These are phyloP conservation scores for Daldinia grandis DNA, from an alignment of 495 filamentous ascomycete species.

Conservation along the genomic window DNA sequence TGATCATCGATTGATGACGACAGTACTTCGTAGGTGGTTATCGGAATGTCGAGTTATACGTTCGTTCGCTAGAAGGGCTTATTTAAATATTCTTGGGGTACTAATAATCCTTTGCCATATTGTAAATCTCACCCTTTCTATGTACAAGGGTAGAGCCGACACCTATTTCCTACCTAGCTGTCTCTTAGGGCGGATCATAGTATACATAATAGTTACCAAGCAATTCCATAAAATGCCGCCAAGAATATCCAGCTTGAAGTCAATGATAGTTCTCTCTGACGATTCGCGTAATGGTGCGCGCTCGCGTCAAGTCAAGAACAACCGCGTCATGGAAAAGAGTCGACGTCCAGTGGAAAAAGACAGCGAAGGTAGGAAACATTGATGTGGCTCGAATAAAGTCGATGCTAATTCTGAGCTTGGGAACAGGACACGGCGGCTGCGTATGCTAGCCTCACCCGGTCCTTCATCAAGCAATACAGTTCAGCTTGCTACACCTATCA, in stretches of 20 bases:
- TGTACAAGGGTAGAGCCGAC: not conserved
- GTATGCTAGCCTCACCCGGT: not conserved
- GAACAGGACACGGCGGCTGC: slow-evolving; percentile 12
- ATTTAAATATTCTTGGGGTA: not conserved
- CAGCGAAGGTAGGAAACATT: slow-evolving; percentile 3
- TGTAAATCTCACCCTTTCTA: not conserved
- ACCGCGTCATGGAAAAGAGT: not conserved
- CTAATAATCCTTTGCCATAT: not conserved
- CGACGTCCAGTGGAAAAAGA: not conserved
- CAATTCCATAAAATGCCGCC: slow-evolving; percentile 8
- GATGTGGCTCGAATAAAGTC: not conserved
- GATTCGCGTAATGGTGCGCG: not conserved
- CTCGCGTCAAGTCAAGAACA: not conserved
- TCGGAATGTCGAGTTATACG: not conserved
- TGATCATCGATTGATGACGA: not conserved
- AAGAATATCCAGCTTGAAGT: slow-evolving; percentile 16
- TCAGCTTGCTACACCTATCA: slow-evolving; percentile 18
- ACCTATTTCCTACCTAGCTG: not conserved
- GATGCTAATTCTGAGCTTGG: slow-evolving; percentile 8
- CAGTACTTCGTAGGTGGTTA: not conserved
- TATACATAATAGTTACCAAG: not conserved
- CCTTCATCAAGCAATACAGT: slow-evolving; percentile 6
- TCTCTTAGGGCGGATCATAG: not conserved
- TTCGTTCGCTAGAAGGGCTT: not conserved
- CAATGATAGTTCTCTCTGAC: slow-evolving; percentile 10